Evolutionary conservation across 345 rosid genomes (phyloP).

Genomic region (Isatis tinctoria): DNA sequence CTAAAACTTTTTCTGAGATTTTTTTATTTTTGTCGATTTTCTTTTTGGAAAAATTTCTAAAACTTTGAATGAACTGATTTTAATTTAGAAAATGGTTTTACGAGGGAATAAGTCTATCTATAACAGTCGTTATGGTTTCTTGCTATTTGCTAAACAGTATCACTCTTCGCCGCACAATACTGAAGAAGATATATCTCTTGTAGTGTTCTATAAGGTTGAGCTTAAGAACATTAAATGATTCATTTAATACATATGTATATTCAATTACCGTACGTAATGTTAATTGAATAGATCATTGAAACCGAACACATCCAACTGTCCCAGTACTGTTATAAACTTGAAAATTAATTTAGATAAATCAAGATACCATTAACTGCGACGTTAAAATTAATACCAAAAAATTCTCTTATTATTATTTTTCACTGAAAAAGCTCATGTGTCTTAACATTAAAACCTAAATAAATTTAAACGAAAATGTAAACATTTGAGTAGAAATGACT

Average conservation of each 20-base stretch:
- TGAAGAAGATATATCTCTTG: neutral
- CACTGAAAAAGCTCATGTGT: too few relatives aligned
- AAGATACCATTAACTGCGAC: neutral
- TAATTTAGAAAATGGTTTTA: too few relatives aligned
- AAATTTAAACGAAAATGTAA: neutral
- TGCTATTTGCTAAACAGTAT: too few relatives aligned
- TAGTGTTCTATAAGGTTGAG: neutral
- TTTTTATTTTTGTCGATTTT: too few relatives aligned
- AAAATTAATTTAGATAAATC: neutral
- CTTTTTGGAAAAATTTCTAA: too few relatives aligned
- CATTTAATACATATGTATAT: neutral
- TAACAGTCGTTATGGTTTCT: too few relatives aligned
- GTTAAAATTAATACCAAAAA: neutral
- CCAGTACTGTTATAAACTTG: neutral
- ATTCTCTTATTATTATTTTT: too few relatives aligned
- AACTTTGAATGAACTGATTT: too few relatives aligned
- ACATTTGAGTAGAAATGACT: neutral
- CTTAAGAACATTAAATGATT: neutral
- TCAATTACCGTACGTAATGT: neutral
- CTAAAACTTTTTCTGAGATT: too few relatives aligned
- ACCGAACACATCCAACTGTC: neutral
- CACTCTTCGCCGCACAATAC: neutral
- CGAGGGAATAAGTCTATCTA: too few relatives aligned
- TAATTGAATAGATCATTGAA: neutral
- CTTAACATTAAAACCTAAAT: too few relatives aligned